Percentiles rank a stretch among this genome's conserved stretches.
phyloP scores from a whole-genome alignment of 805 yeast genomes.

The Maudiozyma serrabonitensis region DNA sequence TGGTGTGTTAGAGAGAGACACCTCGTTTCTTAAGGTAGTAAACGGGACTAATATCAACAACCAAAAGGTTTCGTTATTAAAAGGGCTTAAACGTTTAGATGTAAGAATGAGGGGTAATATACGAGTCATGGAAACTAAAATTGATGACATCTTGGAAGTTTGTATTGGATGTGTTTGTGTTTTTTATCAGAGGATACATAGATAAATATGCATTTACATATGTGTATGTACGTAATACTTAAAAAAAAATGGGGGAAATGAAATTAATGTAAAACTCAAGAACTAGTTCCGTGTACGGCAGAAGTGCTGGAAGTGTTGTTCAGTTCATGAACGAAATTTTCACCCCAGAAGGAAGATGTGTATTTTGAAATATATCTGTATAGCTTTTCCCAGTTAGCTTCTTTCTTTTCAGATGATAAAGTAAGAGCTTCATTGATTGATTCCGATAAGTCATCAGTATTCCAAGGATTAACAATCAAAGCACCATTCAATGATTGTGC shows the following conservation, averaged over 20 bases:
- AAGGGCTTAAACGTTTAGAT: no score
- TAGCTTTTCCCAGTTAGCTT: conserved; percentile 69
- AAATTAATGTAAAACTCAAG: neutral
- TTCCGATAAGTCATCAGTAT: conserved; percentile 83
- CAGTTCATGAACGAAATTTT: conserved; percentile 84
- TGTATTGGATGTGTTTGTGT: no score
- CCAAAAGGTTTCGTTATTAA: neutral
- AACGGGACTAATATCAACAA: neutral
- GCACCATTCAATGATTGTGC: conserved; percentile 96
- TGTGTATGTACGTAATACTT: neutral
- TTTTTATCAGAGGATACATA: no score
- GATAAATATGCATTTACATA: neutral
- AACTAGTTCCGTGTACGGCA: neutral
- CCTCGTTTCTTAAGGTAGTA: no score
- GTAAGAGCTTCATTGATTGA: conserved; percentile 83
- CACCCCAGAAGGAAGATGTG: conserved; percentile 96
- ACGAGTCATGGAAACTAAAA: no score
- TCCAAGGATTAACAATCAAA: conserved; percentile 94
- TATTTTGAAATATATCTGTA: conserved; percentile 84
- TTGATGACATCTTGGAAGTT: no score
- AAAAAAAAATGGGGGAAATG: neutral
- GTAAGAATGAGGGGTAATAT: no score
- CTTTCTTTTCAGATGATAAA: conserved; percentile 70
- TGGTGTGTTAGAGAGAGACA: no score
- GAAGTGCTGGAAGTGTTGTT: conserved; percentile 27